These are phyloP conservation scores for Thelonectria olida DNA, from an alignment of 2,329 filamentous ascomycete species.

Conservation along the genomic window DNA sequence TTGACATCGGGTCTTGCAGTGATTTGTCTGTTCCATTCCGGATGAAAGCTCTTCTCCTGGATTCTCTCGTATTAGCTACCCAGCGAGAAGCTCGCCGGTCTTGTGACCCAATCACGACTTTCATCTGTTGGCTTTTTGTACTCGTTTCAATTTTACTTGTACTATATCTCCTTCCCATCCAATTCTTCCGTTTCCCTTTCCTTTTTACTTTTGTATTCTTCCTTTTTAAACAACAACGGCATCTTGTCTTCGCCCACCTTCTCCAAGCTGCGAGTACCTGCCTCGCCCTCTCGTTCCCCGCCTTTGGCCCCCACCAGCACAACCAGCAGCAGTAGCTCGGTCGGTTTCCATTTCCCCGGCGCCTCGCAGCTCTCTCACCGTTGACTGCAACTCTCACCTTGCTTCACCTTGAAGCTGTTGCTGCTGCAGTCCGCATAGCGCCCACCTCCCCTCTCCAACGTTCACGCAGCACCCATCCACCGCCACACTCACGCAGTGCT, in stretches of 20 bases:
- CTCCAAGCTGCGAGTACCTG: conserved; percentile 19
- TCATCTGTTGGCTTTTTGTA: not conserved
- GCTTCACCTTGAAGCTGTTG: conserved; percentile 3
- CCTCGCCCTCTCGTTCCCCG: conserved; percentile 27
- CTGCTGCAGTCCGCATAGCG: not conserved
- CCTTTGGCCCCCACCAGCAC: conserved; percentile 31
- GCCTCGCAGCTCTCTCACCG: conserved; percentile 29
- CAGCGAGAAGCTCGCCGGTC: no score
- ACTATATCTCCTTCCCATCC: conserved; percentile 2
- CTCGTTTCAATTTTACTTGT: not conserved
- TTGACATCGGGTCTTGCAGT: not conserved
- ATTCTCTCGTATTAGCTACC: no score
- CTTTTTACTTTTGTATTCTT: no score
- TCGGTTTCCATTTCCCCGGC: conserved; percentile 39
- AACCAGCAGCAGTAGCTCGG: conserved; percentile 25
- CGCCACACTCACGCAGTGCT: not conserved
- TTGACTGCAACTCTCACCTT: conserved; percentile 10
- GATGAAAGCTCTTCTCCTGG: not conserved
- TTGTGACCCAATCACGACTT: conserved; percentile 4
- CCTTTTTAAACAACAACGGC: no score
- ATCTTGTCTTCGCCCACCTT: conserved; percentile 20
- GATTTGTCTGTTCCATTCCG: not conserved
- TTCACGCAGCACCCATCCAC: not conserved
- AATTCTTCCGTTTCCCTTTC: conserved; percentile 23
- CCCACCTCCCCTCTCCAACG: not conserved